Evolutionary conservation across 306 rosid species (phyloP).

Genomic region (Cotoneaster glaucophyllus): DNA sequence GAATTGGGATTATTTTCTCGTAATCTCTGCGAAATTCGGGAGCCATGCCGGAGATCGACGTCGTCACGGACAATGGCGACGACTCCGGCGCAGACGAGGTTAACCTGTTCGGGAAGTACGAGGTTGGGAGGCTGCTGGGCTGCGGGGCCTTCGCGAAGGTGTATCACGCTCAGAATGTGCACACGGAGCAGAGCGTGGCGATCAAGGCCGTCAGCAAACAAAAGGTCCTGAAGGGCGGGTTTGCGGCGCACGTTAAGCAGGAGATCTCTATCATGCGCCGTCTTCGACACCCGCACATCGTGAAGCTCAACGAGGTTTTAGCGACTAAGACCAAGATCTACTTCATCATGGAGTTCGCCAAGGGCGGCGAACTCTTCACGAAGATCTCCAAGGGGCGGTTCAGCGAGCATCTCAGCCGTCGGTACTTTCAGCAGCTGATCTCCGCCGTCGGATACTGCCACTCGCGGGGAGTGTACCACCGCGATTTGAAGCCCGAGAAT

Average conservation of each 20-base stretch:
- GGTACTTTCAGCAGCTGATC: conserved; percentile 67
- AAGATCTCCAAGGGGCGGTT: conserved; percentile 37
- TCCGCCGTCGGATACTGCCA: conserved; percentile 76
- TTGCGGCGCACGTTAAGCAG: conserved; percentile 45
- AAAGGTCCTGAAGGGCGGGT: conserved; percentile 32
- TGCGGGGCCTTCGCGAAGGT: conserved; percentile 78
- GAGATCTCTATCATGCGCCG: conserved; percentile 75
- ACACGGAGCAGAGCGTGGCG: conserved; percentile 58
- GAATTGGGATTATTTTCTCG: neutral
- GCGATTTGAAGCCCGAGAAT: conserved; percentile 86
- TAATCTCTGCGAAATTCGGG: neutral
- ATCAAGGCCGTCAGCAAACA: conserved; percentile 60
- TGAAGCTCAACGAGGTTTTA: conserved; percentile 57
- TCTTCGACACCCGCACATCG: conserved; percentile 52
- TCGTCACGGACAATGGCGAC: neutral
- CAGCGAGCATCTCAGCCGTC: conserved; percentile 51
- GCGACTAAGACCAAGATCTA: conserved; percentile 77
- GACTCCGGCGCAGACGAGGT: neutral
- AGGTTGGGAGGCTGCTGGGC: conserved; percentile 47
- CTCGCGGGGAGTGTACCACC: conserved; percentile 59
- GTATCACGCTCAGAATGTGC: conserved; percentile 50
- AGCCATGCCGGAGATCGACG: conserved; percentile 21
- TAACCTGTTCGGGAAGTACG: conserved; percentile 47
- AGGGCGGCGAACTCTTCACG: conserved; percentile 67
- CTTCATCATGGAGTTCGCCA: conserved; percentile 67